phyloP scores from a whole-genome alignment of 176 grass and related monocot species.

The Oryza officinalis region DNA sequence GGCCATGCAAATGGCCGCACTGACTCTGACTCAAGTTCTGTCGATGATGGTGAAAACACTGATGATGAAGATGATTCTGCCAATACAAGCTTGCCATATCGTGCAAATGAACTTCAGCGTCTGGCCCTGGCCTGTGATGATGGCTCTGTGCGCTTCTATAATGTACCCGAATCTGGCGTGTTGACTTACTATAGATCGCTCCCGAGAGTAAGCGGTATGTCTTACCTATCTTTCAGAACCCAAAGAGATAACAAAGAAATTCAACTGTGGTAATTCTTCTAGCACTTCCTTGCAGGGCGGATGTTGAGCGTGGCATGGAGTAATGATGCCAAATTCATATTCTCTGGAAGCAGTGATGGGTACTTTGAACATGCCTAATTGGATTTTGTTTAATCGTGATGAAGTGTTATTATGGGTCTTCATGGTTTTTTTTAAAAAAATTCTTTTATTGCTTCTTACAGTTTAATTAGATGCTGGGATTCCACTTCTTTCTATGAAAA shows the following conservation, averaged over 20 bases:
- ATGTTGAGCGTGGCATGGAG: slow-evolving; percentile 94
- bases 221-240: slow-evolving; percentile 22
- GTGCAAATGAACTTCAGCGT: slow-evolving; percentile 45
- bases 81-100: slow-evolving; percentile 37
- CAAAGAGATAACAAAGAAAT: slow-evolving; percentile 13
- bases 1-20: slow-evolving; percentile 42
- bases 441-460: slow-evolving; percentile 33
- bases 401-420: background rate
- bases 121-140: slow-evolving; percentile 89
- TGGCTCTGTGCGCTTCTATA: slow-evolving; percentile 81
- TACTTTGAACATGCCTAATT: slow-evolving; percentile 49
- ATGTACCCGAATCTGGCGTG: slow-evolving; percentile 62
- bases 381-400: background rate
- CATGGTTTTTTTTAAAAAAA: background rate
- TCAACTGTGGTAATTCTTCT: slow-evolving; percentile 19
- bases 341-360: slow-evolving; percentile 92
- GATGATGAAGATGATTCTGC: slow-evolving; percentile 54
- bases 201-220: slow-evolving; percentile 86
- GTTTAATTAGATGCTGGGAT: slow-evolving; percentile 95
- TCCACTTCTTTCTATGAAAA: slow-evolving; percentile 74
- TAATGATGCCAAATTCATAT: slow-evolving; percentile 68
- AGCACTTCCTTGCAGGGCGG: slow-evolving; percentile 50
- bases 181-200: slow-evolving; percentile 82
- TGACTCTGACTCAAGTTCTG: slow-evolving; percentile 68
- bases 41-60: slow-evolving; percentile 62